Evolutionary conservation across 805 yeast genomes (phyloP).

Genomic region (Candida nanaspora): DNA sequence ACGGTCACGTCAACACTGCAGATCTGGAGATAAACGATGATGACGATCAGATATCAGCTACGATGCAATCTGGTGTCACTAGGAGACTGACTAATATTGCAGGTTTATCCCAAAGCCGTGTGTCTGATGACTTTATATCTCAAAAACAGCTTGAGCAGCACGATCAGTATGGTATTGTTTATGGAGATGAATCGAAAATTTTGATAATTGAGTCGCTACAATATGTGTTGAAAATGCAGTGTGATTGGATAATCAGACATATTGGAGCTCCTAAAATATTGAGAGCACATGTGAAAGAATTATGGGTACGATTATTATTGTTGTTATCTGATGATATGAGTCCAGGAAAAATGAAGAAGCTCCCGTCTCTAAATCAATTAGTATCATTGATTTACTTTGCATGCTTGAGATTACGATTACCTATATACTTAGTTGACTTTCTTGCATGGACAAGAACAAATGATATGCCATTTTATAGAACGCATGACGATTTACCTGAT

Average conservation of each 20-base stretch:
- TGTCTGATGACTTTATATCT: background rate
- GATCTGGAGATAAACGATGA: slow-evolving; percentile 76
- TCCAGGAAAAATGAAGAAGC: background rate
- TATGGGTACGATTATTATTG: slow-evolving; percentile 22
- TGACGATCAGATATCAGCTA: slow-evolving; percentile 64
- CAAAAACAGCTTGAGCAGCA: slow-evolving; percentile 2
- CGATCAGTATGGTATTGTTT: background rate
- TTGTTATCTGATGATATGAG: background rate
- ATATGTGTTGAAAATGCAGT: slow-evolving; percentile 40
- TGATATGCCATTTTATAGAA: slow-evolving; percentile 35
- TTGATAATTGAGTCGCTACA: slow-evolving; percentile 18
- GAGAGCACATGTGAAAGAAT: slow-evolving; percentile 24
- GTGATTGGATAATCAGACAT: slow-evolving; percentile 29
- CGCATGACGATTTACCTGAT: slow-evolving; percentile 5
- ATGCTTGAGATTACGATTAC: slow-evolving; percentile 37
- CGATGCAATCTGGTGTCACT: slow-evolving; percentile 41
- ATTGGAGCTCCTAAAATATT: slow-evolving; percentile 13
- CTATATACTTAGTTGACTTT: slow-evolving; percentile 45
- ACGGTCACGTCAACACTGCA: slow-evolving; percentile 84
- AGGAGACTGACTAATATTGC: slow-evolving; percentile 45
- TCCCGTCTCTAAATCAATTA: slow-evolving; percentile 2
- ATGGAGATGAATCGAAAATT: slow-evolving; percentile 17
- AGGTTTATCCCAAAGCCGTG: slow-evolving; percentile 29
- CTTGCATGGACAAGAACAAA: slow-evolving; percentile 33
- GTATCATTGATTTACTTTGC: slow-evolving; percentile 44